A percentile compares a stretch with the other conserved stretches of the same genome.
These are phyloP conservation scores for Termitomyces sp. DNA, from an alignment of 768 basidiomycete species.

Conservation along the genomic window DNA sequence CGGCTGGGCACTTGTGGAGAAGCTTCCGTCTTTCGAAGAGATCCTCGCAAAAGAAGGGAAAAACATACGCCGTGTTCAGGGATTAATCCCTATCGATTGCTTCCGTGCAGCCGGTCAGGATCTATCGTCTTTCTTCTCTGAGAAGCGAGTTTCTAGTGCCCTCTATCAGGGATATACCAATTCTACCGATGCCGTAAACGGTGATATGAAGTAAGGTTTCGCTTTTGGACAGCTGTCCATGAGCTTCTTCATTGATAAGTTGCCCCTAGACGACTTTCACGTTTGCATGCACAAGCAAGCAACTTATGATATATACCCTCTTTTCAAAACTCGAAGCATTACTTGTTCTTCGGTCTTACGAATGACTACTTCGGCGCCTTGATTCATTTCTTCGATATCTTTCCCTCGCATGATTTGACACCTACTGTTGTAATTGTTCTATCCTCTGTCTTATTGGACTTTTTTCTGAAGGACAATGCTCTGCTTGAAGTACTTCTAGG, in stretches of 20 bases:
- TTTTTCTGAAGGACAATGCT: neutral
- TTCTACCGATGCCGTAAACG: neutral
- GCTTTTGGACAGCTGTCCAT: neutral
- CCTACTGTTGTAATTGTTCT: neutral
- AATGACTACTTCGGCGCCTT: neutral
- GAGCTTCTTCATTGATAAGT: neutral
- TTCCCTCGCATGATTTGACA: neutral
- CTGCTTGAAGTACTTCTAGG: neutral
- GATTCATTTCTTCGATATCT: neutral
- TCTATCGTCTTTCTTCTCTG: slow-evolving; percentile 44
- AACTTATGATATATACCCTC: neutral
- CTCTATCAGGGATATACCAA: neutral
- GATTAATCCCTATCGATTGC: slow-evolving; percentile 71
- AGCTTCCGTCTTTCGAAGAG: slow-evolving; percentile 20
- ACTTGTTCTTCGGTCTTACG: neutral
- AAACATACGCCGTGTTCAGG: slow-evolving; percentile 21
- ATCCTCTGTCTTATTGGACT: neutral
- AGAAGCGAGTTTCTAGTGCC: slow-evolving; percentile 36
- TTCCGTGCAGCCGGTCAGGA: slow-evolving; percentile 46
- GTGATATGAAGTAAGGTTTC: neutral
- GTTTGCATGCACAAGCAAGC: neutral
- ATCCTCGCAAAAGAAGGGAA: slow-evolving; percentile 23
- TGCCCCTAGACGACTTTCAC: neutral
- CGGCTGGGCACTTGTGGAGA: slow-evolving; percentile 67
- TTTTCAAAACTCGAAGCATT: neutral